phyloP scores from a whole-genome alignment of 345 rosid species.

The Diplotaxis tenuifolia region DNA sequence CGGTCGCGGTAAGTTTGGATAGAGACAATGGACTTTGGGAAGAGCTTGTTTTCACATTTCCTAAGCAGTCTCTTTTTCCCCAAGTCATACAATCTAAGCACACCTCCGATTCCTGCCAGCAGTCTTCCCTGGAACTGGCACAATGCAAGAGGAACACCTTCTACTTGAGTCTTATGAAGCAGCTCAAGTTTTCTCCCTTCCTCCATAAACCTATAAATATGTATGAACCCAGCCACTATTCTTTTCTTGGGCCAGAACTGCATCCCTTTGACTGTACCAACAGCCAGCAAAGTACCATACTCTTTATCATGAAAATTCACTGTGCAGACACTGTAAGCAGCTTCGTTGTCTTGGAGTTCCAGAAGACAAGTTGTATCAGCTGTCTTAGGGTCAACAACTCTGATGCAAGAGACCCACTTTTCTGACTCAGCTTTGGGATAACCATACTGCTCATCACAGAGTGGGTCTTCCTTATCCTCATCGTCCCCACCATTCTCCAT shows the following conservation, averaged over 20 bases:
- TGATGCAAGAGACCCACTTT: constrained; percentile 96
- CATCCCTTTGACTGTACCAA: constrained; percentile 90
- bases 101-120: constrained; percentile 86
- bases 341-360: constrained; percentile 98
- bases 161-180: constrained; percentile 94
- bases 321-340: constrained; percentile 88
- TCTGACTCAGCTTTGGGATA: constrained; percentile 93
- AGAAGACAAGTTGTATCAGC: constrained; percentile 80
- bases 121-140: constrained; percentile 97
- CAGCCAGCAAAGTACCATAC: constrained; percentile 87
- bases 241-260: constrained; percentile 85
- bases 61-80: constrained; percentile 89
- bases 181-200: constrained; percentile 85
- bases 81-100: constrained; percentile 85
- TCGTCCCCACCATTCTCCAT: constrained; percentile 51
- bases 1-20: constrained; percentile 91
- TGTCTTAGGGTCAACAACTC: constrained; percentile 87
- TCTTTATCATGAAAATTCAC: constrained; percentile 96
- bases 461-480: constrained; percentile 80
- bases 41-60: constrained; percentile 94
- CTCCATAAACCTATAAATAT: constrained; percentile 86
- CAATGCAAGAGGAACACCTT: constrained; percentile 84
- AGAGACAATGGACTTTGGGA: constrained; percentile 77
- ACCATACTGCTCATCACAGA: constrained; percentile 95
- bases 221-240: constrained; percentile 73